A percentile compares a stretch with the other conserved stretches of the same genome.
Evolutionary conservation across 495 filamentous ascomycete genomes (phyloP).

Genomic region (Penicillium pulvis): DNA sequence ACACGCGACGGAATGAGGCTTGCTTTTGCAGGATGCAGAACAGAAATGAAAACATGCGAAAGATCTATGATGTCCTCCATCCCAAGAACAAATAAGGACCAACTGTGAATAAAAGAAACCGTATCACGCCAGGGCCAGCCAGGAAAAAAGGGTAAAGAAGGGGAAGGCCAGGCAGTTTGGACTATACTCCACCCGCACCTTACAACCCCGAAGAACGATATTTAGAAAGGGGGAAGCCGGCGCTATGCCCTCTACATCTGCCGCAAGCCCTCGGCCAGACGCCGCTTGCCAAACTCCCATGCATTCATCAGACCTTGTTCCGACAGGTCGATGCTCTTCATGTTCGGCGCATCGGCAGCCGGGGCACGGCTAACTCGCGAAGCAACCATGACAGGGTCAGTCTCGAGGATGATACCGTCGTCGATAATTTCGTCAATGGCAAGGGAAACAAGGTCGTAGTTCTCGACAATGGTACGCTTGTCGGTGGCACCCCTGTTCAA

Average conservation of each 20-base stretch:
- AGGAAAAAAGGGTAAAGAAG: conserved; percentile 31
- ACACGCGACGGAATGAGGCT: conserved; percentile 11
- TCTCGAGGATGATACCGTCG: conserved; percentile 96
- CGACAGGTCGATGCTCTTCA: conserved; percentile 91
- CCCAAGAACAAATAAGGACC: conserved; percentile 16
- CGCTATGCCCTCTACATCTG: conserved; percentile 53
- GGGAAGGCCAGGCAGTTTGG: conserved; percentile 26
- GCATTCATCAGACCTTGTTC: conserved; percentile 95
- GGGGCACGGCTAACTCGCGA: conserved; percentile 89
- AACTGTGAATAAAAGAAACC: conserved; percentile 27
- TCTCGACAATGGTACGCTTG: conserved; percentile 96
- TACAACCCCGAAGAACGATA: conserved; percentile 7
- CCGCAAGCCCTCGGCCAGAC: conserved; percentile 87
- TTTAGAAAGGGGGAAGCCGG: background rate
- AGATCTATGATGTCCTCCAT: conserved; percentile 33
- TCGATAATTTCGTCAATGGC: conserved; percentile 96
- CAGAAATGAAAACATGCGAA: conserved; percentile 18
- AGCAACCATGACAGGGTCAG: conserved; percentile 88
- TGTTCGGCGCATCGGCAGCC: conserved; percentile 81
- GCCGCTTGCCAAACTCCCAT: conserved; percentile 92
- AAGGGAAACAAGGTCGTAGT: conserved; percentile 91
- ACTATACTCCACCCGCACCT: conserved; percentile 9
- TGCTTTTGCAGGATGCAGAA: conserved; percentile 22
- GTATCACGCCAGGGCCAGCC: conserved; percentile 49
- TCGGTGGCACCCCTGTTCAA: conserved; percentile 79